Evolutionary conservation across 1,139 yeast genomes (phyloP).

Genomic region (Arxiozyma heterogenica): DNA sequence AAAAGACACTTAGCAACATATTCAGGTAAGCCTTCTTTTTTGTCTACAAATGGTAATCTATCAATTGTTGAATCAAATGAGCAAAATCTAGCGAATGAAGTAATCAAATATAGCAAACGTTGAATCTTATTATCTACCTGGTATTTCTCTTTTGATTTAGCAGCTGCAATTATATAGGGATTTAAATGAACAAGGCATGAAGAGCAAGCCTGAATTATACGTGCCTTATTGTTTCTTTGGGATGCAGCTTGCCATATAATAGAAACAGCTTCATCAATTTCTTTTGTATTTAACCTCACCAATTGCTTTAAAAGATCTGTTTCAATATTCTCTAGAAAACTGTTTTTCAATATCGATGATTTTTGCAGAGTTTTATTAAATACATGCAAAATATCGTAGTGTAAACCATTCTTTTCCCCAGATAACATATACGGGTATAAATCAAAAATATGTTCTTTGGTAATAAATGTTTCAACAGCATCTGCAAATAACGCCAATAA

Average conservation of each 20-base stretch:
- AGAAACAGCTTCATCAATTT: conserved; percentile 62
- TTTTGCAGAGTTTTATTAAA: conserved; percentile 42
- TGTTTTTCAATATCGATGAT: conserved; percentile 39
- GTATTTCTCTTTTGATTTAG: conserved; percentile 17
- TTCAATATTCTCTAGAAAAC: conserved; percentile 45
- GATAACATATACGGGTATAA: conserved; percentile 48
- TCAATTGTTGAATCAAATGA: conserved; percentile 42
- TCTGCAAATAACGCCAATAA: conserved; percentile 47
- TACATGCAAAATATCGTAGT: conserved; percentile 44
- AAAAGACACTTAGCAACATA: conserved; percentile 48
- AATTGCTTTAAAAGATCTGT: conserved; percentile 43
- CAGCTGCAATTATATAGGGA: conserved; percentile 35
- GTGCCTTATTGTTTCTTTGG: conserved; percentile 38
- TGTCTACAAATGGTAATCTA: conserved; percentile 38
- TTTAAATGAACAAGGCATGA: conserved; percentile 46
- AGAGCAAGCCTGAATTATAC: conserved; percentile 51
- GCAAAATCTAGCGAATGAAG: conserved; percentile 63
- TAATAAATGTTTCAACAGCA: conserved; percentile 42
- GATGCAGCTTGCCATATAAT: conserved; percentile 49
- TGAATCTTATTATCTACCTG: conserved; percentile 40
- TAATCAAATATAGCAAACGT: conserved; percentile 53
- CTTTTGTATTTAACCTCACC: conserved; percentile 49
- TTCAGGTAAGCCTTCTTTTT: conserved; percentile 47
- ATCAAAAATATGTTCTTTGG: conserved; percentile 55
- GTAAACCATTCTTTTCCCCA: conserved; percentile 37